A percentile compares a stretch with the other conserved stretches of the same genome.
phyloP scores from a whole-genome alignment of 2,329 filamentous ascomycete genomes.

The Colletotrichum sp. region DNA sequence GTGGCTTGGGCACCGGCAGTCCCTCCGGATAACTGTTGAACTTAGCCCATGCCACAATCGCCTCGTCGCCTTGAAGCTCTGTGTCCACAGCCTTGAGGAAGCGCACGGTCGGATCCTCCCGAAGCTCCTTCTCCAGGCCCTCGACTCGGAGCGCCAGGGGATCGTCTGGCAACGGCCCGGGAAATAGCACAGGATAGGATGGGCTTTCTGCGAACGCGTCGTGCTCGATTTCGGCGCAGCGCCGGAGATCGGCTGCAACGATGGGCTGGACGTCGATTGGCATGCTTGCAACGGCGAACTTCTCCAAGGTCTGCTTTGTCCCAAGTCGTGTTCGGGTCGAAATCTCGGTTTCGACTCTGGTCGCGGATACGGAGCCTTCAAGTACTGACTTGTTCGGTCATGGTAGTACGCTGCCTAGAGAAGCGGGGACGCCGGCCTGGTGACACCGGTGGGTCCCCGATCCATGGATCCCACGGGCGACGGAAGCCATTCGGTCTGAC shows the following conservation, averaged over 20 bases:
- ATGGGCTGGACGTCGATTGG: conserved; percentile 17
- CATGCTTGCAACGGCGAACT: background rate
- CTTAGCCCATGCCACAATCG: conserved; percentile 38
- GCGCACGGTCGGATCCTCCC: conserved; percentile 11
- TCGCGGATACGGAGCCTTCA: background rate
- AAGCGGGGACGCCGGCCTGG: background rate
- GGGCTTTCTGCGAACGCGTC: conserved; percentile 3
- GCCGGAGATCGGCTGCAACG: conserved; percentile 4
- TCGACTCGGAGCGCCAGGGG: conserved; percentile 24
- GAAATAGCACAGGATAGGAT: conserved; percentile 25
- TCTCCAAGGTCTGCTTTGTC: background rate
- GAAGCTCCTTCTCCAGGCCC: conserved; percentile 23
- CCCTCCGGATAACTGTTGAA: conserved; percentile 37
- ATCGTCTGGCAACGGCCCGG: conserved; percentile 31
- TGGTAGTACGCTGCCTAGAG: background rate
- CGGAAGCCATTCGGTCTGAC: conserved; percentile 7
- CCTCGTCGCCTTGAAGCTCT: conserved; percentile 23
- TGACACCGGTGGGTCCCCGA: background rate
- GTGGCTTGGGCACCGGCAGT: conserved; percentile 25
- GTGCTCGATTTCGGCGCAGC: conserved; percentile 16
- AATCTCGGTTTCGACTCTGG: background rate
- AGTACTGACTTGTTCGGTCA: background rate
- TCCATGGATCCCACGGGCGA: background rate
- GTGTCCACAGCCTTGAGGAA: conserved; percentile 21
- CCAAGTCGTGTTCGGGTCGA: background rate